Evolutionary conservation across 2,329 filamentous ascomycete species (phyloP).

Genomic region (Clarireedia hainanense): DNA sequence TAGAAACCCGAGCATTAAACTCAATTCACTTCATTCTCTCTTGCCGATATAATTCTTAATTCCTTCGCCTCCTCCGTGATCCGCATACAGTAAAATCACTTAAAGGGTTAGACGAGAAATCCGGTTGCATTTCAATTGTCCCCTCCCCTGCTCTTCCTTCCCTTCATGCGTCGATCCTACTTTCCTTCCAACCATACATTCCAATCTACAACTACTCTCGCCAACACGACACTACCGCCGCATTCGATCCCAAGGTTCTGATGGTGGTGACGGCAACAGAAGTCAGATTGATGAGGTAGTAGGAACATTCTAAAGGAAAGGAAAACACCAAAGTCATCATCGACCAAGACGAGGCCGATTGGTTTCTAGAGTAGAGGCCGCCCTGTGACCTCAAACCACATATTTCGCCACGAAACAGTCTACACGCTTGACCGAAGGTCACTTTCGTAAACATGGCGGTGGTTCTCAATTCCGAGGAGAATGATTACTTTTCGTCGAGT

Average conservation of each 20-base stretch:
- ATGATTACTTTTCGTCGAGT: slow-evolving; percentile 46
- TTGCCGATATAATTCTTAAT: background rate
- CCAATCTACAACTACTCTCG: background rate
- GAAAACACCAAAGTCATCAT: background rate
- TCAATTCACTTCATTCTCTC: background rate
- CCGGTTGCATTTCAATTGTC: background rate
- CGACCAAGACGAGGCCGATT: slow-evolving; percentile 1
- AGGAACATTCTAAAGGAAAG: background rate
- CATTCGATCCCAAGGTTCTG: background rate
- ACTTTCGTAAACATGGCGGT: slow-evolving; percentile 25
- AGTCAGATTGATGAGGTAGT: background rate
- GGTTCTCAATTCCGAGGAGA: slow-evolving; percentile 42
- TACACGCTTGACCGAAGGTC: background rate
- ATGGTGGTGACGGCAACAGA: background rate
- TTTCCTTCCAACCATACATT: background rate
- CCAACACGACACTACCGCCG: background rate
- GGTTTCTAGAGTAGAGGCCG: background rate
- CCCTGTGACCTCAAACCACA: slow-evolving; percentile 4
- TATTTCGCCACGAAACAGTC: slow-evolving; percentile 1
- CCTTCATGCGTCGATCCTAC: background rate
- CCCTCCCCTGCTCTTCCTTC: background rate
- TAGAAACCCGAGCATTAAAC: background rate
- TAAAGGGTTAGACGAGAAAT: background rate
- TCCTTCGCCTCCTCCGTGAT: no score
- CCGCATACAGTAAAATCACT: background rate